Percentiles rank a stretch among this genome's conserved stretches.
phyloP scores from a whole-genome alignment of 1,139 yeast genomes.

The Kurtzmaniella natalensis region DNA sequence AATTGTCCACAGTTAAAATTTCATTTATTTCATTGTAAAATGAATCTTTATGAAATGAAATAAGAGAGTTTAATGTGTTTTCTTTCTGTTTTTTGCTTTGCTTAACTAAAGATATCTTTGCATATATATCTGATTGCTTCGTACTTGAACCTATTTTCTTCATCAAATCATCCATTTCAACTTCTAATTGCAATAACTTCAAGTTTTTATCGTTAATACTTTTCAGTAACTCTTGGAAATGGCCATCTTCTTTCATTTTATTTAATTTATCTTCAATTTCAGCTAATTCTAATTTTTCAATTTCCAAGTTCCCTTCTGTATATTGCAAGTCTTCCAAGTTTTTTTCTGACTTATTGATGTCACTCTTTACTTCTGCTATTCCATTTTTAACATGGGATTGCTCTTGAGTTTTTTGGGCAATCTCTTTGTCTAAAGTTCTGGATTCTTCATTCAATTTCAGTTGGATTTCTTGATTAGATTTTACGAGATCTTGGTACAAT shows the following conservation, averaged over 20 bases:
- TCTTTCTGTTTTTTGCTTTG: conserved; percentile 29
- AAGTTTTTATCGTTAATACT: conserved; percentile 38
- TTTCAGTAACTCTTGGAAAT: conserved; percentile 24
- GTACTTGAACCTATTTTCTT: conserved; percentile 48
- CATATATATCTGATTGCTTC: conserved; percentile 55
- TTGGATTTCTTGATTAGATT: conserved; percentile 9
- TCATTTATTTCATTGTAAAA: conserved; percentile 13
- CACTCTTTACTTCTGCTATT: conserved; percentile 24
- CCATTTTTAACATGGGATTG: conserved; percentile 32
- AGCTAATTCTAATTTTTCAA: conserved; percentile 29
- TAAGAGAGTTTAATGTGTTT: conserved; percentile 15
- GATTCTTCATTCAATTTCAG: conserved; percentile 12
- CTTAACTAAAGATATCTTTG: conserved; percentile 43
- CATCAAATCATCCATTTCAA: conserved; percentile 50
- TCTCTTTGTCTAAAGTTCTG: conserved; percentile 3
- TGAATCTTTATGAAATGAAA: conserved; percentile 5
- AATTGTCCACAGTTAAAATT: conserved; percentile 20
- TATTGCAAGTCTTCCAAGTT: conserved; percentile 32
- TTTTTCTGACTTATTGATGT: conserved; percentile 27
- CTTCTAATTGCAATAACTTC: conserved; percentile 42
- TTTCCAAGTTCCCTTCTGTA: conserved; percentile 24
- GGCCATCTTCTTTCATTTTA: conserved; percentile 21
- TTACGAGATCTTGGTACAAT: conserved; percentile 6
- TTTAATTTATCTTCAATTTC: conserved; percentile 27
- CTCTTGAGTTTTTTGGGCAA: conserved; percentile 15